Evolutionary conservation across 805 yeast species (phyloP).

Genomic region (Candida dendrica): DNA sequence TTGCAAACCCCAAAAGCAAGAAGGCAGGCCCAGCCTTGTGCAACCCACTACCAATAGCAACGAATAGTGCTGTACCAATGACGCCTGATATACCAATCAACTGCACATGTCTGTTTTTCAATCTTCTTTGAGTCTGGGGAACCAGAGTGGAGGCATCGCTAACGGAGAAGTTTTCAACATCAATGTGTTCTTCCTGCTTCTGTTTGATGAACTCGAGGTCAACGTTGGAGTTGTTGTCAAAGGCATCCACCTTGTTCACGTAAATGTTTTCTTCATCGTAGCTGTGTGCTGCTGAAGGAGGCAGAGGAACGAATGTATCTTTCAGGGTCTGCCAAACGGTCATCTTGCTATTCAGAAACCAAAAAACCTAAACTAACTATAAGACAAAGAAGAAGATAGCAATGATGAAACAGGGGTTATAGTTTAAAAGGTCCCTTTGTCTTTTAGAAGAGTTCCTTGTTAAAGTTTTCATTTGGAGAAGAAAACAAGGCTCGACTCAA

Average conservation of each 20-base stretch:
- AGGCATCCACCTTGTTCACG: neutral
- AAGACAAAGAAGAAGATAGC: too few species aligned
- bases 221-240: neutral
- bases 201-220: neutral
- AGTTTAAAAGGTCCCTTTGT: too few species aligned
- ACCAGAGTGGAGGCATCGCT: constrained; percentile 16
- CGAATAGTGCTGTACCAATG: constrained; percentile 75
- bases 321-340: constrained; percentile 4
- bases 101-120: constrained; percentile 67
- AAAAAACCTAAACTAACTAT: too few species aligned
- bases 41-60: constrained; percentile 60
- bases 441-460: too few species aligned
- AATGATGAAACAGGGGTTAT: too few species aligned
- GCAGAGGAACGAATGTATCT: constrained; percentile 16
- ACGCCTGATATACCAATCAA: constrained; percentile 77
- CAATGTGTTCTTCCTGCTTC: neutral
- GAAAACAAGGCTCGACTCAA: too few species aligned
- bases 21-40: constrained; percentile 55
- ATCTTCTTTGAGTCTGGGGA: constrained; percentile 36
- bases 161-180: constrained; percentile 4
- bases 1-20: constrained; percentile 52
- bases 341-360: neutral
- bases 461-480: too few species aligned
- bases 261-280: neutral
- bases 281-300: constrained; percentile 1